Conservation (phyloP, 345 rosid genomes). For the Salix udensis region DNA sequence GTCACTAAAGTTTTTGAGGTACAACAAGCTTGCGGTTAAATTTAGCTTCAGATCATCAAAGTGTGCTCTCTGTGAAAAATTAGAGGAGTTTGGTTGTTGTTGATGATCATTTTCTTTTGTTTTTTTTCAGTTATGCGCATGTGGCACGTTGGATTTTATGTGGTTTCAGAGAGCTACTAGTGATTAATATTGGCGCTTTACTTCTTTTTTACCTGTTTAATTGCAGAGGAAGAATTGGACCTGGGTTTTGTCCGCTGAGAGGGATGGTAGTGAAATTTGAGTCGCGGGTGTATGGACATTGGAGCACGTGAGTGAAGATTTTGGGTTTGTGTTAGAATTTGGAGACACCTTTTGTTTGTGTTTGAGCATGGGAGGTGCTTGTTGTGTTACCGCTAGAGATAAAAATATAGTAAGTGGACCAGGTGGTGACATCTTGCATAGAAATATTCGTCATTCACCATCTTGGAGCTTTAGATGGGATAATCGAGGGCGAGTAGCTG, state of each 20-base stretch:
- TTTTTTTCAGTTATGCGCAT: neutral
- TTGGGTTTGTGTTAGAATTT: constrained; percentile 15
- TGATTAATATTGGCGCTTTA: neutral
- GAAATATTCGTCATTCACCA: constrained; percentile 77
- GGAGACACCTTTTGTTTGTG: constrained; percentile 21
- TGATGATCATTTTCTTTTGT: neutral
- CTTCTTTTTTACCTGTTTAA: constrained; percentile 6
- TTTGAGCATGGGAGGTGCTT: constrained; percentile 80
- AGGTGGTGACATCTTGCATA: constrained; percentile 52
- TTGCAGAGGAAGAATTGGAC: constrained; percentile 15
- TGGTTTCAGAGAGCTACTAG: neutral
- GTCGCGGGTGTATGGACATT: neutral
- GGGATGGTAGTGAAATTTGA: constrained; percentile 10
- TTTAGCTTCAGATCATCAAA: neutral
- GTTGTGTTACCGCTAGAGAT: constrained; percentile 95
- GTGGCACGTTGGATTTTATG: neutral
- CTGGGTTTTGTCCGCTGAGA: neutral
- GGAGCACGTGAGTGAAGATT: constrained; percentile 27
- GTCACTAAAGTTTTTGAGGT: neutral
- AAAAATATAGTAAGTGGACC: constrained; percentile 62
- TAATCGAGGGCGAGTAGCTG: constrained; percentile 90
- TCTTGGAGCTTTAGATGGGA: constrained; percentile 97
- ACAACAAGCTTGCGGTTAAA: neutral
- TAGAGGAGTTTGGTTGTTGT: neutral
- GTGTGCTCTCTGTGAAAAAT: neutral